Evolutionary conservation across 371 early-diverging fungal species (phyloP), one percentile per base, ranked within the genome.

Genomic region (Saksenaea vasiformis): DNA sequence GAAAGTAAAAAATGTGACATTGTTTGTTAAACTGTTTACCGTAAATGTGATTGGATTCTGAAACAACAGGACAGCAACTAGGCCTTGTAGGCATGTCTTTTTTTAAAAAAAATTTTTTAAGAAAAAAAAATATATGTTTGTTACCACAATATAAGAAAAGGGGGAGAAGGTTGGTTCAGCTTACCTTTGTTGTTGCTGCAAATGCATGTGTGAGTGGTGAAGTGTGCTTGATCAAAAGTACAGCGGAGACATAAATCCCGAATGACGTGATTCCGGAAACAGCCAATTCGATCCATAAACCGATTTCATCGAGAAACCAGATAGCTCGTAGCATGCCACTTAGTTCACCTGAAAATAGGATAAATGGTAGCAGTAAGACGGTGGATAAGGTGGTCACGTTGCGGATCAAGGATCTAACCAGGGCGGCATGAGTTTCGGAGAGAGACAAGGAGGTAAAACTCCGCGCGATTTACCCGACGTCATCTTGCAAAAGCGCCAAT

Each of bases 221-320:
- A 34, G 60, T 31, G 19, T 58, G 24, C 26, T 62, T 54, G 51
- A 67, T 59, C 59, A 67, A 38, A 31, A 67, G 17, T 17, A 63
- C 35, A n/a, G 61, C 63, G n/a, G 58, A 35, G 14, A 58, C 9
- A 26, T 58, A 58, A 11, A 62, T 17, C 10, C 57, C 61, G 28
- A 67, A 54, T 26, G 60, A 58, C n/a, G 62, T 56, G 24, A 54
- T n/a, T 9, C 62, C 68, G 2, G 63, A 51, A 36, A 67, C 54
- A 15, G 41, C 68, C 68, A 67, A 53, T 41, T 68, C 64, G n/a
- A 68, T 54, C 68, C 68, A 68, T 38, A 68, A 60, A 11, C 64
- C 68, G 54, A 44, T 7, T 24, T 68, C 68, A 51, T 63, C 39
- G 2, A 63, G 19, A 60, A 68, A 68, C 22, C 35, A 31, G 15